These are phyloP conservation scores for Colletotrichum echinochloae DNA, from an alignment of 2,329 filamentous ascomycete genomes.

Conservation along the genomic window DNA sequence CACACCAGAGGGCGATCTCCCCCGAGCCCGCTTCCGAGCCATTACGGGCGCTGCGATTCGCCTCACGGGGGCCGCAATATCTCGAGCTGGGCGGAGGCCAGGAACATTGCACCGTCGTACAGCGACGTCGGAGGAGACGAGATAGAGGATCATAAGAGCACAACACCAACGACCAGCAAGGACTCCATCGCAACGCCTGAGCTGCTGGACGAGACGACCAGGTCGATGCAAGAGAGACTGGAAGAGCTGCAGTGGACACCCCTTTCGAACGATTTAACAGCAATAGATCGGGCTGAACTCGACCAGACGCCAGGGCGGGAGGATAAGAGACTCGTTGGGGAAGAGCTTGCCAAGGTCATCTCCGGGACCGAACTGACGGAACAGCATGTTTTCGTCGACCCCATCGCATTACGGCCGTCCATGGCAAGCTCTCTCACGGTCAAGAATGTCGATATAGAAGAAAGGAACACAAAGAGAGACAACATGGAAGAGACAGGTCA, in stretches of 20 bases:
- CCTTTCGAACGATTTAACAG: conserved; percentile 17
- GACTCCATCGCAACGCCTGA: conserved; percentile 30
- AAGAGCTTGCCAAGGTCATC: conserved; percentile 13
- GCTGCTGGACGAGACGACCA: conserved; percentile 23
- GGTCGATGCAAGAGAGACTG: conserved; percentile 25
- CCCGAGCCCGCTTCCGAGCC: conserved; percentile 62
- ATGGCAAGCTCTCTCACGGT: conserved; percentile 26
- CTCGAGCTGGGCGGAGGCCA: conserved; percentile 54
- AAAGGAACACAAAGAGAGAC: not conserved
- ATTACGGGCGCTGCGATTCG: conserved; percentile 53
- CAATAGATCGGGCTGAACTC: conserved; percentile 16
- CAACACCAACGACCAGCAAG: conserved; percentile 40
- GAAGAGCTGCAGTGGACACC: conserved; percentile 40
- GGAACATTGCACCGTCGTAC: conserved; percentile 54
- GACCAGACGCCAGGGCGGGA: conserved; percentile 20
- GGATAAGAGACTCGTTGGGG: conserved; percentile 12
- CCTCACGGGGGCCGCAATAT: conserved; percentile 46
- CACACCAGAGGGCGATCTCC: conserved; percentile 66
- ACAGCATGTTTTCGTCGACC: not conserved
- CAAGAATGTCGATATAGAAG: conserved; percentile 1
- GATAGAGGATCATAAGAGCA: conserved; percentile 27
- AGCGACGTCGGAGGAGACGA: conserved; percentile 50
- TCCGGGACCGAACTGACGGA: not conserved
- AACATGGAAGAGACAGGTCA: not conserved
- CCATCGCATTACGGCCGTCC: conserved; percentile 11